phyloP scores from a whole-genome alignment of 306 rosid species.

The Sicyos baderoa region DNA sequence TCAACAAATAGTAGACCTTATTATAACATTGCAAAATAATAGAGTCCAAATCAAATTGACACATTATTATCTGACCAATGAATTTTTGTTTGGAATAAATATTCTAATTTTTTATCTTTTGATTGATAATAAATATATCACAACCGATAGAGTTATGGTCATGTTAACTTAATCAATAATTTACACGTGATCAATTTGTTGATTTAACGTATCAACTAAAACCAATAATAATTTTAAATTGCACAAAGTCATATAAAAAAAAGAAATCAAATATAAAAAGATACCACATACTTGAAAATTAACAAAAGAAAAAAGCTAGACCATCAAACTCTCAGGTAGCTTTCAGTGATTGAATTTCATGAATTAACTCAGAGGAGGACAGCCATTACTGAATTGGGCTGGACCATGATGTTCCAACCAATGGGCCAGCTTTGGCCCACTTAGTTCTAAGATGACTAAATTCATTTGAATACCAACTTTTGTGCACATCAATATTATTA shows the following conservation, averaged over 20 bases:
- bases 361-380: not conserved
- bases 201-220: no score
- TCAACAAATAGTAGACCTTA: no score
- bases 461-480: not conserved
- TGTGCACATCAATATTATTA: not conserved
- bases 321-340: not conserved
- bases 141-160: no score
- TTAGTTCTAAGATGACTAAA: conserved; percentile 1
- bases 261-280: not conserved
- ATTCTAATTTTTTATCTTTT: no score
- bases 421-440: conserved; percentile 2
- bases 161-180: no score
- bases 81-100: no score
- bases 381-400: not conserved
- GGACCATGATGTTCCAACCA: not conserved
- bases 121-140: no score
- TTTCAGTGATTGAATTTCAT: not conserved
- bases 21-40: no score
- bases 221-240: no score
- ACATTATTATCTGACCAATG: no score
- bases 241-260: not conserved
- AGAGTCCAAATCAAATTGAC: no score
- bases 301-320: not conserved
- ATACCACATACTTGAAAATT: not conserved
- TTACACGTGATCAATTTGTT: no score